A percentile compares a stretch with the other conserved stretches of the same genome.
Conservation (phyloP, 2,329 filamentous ascomycete genomes). For the Fusarium avenaceum region DNA sequence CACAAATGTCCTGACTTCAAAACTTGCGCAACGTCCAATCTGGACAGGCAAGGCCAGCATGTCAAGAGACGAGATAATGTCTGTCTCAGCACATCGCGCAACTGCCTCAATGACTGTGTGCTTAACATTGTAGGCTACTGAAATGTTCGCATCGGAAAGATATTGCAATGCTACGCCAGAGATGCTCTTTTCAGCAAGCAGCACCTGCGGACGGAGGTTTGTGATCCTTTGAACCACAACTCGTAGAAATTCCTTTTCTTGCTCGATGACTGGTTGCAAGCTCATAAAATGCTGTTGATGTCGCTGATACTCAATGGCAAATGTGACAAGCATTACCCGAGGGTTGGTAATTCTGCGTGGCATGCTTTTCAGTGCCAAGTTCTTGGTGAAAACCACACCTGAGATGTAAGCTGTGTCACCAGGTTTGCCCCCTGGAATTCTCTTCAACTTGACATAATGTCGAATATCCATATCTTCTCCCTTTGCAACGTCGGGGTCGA, state of each 20-base stretch:
- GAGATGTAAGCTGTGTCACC: slow-evolving; percentile 97
- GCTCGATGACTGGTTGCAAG: slow-evolving; percentile 93
- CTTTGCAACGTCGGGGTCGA: slow-evolving; percentile 89
- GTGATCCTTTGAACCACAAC: slow-evolving; percentile 94
- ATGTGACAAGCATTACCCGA: slow-evolving; percentile 91
- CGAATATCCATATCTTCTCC: slow-evolving; percentile 97
- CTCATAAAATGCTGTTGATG: slow-evolving; percentile 96
- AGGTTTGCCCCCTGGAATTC: slow-evolving; percentile 90
- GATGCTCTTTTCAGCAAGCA: slow-evolving; percentile 93
- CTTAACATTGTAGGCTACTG: slow-evolving; percentile 97
- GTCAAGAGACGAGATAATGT: slow-evolving; percentile 94
- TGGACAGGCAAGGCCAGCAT: slow-evolving; percentile 82
- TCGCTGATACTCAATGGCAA: slow-evolving; percentile 94
- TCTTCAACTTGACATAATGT: slow-evolving; percentile 97
- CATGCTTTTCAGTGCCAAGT: slow-evolving; percentile 97
- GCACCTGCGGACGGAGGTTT: slow-evolving; percentile 83
- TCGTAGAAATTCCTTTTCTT: slow-evolving; percentile 92
- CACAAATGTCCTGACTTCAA: slow-evolving; percentile 96
- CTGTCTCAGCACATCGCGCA: slow-evolving; percentile 89
- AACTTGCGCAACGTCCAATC: slow-evolving; percentile 84
- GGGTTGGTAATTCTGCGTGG: slow-evolving; percentile 85
- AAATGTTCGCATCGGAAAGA: slow-evolving; percentile 87
- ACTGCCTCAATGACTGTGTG: slow-evolving; percentile 95
- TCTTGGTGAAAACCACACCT: slow-evolving; percentile 97
- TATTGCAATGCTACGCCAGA: slow-evolving; percentile 92